Base-by-base conservation (phyloP, 2,329 filamentous ascomycete genomes). In the Rhynchosporium agropyri region DNA sequence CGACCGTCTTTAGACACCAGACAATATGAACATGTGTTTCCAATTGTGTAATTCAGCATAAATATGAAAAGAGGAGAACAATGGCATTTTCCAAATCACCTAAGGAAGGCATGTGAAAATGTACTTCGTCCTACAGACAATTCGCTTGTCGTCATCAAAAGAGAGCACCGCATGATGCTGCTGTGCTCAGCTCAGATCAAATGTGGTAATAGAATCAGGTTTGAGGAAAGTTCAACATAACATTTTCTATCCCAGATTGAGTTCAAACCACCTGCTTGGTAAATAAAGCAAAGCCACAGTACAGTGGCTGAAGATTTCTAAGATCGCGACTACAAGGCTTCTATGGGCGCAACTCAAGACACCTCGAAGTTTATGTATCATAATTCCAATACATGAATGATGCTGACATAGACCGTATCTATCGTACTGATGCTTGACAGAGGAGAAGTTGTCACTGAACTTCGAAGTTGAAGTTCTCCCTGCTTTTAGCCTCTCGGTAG, bases 221-320 rank as follows among this genome's bases (percentile, higher is more conserved):
- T 26, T 40, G 40, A 31, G 50, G 50, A 33, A 26, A 26, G 12
- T 40, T 38, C 15, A 53, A n/a, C n/a, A 33, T 53, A 53, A n/a
- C 15, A n/a, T 53, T 38, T 15, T 45, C 20, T 46, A 20, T 20
- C 33, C 31, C 26, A 36, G 31, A 6, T 31, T 33, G 33, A 36
- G 33, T 31, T 15, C 40, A 7, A n/a, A 8, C 43, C 43, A 15
- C 15, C 6, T 20, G 43, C 12, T 5, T 6, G 20, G 28, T 36
- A 43, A 56, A 43, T 54, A 54, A 46, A 42, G 40, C n/a, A 3
- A 59, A 49, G 48, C 48, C 36, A 53, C 48, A 29, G 49, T 48
- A 53, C 48, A 29, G 49, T 48, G 59, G 59, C 59, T 61, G 59
- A 55, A 55, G 31, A 6, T 28, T 28, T 38, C 49, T 61, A 55